These are phyloP conservation scores for Botryotinia convoluta DNA, from an alignment of 2,329 filamentous ascomycete genomes.

Conservation along the genomic window DNA sequence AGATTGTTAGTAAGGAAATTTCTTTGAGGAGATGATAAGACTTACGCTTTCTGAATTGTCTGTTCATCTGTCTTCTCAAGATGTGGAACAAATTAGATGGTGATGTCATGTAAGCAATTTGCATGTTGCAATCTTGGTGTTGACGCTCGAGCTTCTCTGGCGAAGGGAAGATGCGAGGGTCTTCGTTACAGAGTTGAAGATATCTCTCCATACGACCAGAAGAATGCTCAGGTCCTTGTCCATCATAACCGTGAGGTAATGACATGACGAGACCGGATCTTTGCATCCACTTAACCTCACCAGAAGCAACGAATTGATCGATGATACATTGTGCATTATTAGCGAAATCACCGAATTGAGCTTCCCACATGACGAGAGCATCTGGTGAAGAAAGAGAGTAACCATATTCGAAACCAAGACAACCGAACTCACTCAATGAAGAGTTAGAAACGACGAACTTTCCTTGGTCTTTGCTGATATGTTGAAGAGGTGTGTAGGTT, in stretches of 20 bases:
- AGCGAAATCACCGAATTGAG: constrained; percentile 98
- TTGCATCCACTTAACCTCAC: constrained; percentile 98
- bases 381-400: constrained; percentile 97
- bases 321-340: constrained; percentile 99
- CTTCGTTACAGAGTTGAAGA: constrained; percentile 95
- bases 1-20: constrained; percentile 27
- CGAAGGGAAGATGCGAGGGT: constrained; percentile 87
- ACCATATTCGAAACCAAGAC: constrained; percentile 95
- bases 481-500: constrained; percentile 88
- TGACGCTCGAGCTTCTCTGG: constrained; percentile 89
- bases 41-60: constrained; percentile 98
- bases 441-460: constrained; percentile 98
- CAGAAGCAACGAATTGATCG: constrained; percentile 97
- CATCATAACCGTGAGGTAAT: constrained; percentile 95
- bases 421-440: constrained; percentile 68
- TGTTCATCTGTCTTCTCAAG: constrained; percentile 94
- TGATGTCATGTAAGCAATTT: constrained; percentile 95
- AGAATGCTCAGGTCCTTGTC: constrained; percentile 96
- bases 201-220: constrained; percentile 97
- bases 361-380: constrained; percentile 98
- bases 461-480: constrained; percentile 86
- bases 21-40: constrained; percentile 28
- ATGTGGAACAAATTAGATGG: constrained; percentile 96
- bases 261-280: constrained; percentile 95
- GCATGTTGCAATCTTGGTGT: constrained; percentile 99